Conservation (phyloP, 2,329 filamentous ascomycete genomes). For the Tolypocladium capitatum region DNA sequence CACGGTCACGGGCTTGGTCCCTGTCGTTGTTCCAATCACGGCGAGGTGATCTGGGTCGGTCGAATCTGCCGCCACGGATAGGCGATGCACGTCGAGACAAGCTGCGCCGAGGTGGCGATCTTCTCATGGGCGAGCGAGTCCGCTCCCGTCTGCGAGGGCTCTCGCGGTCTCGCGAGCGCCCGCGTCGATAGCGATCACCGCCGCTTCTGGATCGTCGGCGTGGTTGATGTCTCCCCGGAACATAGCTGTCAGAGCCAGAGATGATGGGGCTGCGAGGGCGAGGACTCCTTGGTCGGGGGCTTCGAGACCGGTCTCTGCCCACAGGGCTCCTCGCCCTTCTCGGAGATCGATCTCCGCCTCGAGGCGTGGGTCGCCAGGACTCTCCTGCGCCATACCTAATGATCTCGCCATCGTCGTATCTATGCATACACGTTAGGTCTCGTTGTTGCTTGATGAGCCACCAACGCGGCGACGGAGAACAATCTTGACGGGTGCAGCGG, state of each 20-base stretch:
- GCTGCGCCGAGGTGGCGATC: constrained; percentile 25
- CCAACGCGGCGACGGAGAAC: too few species aligned
- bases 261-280: constrained; percentile 24
- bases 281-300: constrained; percentile 25
- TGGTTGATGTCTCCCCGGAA: constrained; percentile 28
- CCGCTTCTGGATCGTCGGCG: constrained; percentile 28
- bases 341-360: constrained; percentile 32
- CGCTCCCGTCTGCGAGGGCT: constrained; percentile 23
- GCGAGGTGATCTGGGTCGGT: constrained; percentile 24
- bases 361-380: constrained; percentile 45
- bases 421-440: background rate
- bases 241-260: constrained; percentile 30
- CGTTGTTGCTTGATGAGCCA: background rate
- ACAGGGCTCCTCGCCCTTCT: constrained; percentile 19
- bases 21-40: constrained; percentile 22
- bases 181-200: constrained; percentile 27
- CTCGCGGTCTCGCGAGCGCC: constrained; percentile 27
- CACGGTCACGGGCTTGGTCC: constrained; percentile 18
- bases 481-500: background rate
- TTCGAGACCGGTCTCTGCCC: constrained; percentile 14
- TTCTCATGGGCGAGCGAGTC: constrained; percentile 22
- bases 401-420: constrained; percentile 45
- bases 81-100: constrained; percentile 22
- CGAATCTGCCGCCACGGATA: constrained; percentile 21
- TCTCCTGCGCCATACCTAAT: constrained; percentile 49